Percentiles rank a stretch among this genome's conserved stretches.
These are phyloP conservation scores for Setomelanomma holmii DNA, from an alignment of 2,329 filamentous ascomycete genomes.

Conservation along the genomic window DNA sequence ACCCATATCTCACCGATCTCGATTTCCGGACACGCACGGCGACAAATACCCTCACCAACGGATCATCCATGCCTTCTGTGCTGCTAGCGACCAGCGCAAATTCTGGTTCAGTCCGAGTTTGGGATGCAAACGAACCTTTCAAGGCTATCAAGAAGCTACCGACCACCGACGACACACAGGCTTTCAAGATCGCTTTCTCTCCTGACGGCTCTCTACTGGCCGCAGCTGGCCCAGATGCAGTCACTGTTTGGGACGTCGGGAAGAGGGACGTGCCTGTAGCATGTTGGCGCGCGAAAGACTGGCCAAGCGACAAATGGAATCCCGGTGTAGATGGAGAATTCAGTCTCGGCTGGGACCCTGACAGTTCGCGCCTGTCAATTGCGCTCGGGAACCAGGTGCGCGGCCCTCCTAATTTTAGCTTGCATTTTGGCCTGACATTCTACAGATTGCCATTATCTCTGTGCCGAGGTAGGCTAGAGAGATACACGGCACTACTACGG, in stretches of 20 bases:
- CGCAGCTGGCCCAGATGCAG: slow-evolving; percentile 51
- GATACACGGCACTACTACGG: no score
- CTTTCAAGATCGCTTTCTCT: slow-evolving; percentile 53
- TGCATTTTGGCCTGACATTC: slow-evolving; percentile 9
- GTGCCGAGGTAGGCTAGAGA: slow-evolving; percentile 31
- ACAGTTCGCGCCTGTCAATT: slow-evolving; percentile 47
- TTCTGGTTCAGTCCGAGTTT: slow-evolving; percentile 51
- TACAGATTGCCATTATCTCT: slow-evolving; percentile 46
- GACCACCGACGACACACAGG: slow-evolving; percentile 43
- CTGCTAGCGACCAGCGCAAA: slow-evolving; percentile 51
- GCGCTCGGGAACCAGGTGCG: slow-evolving; percentile 48
- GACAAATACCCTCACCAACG: slow-evolving; percentile 21
- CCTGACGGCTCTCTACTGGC: slow-evolving; percentile 53
- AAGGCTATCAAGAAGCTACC: slow-evolving; percentile 37
- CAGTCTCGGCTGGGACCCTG: slow-evolving; percentile 49
- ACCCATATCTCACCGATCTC: slow-evolving; percentile 49
- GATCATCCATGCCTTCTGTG: slow-evolving; percentile 29
- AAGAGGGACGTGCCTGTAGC: slow-evolving; percentile 44
- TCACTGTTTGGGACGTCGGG: slow-evolving; percentile 54
- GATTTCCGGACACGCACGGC: slow-evolving; percentile 47
- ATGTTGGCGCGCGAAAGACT: slow-evolving; percentile 43
- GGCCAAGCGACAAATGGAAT: slow-evolving; percentile 38
- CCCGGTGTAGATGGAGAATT: slow-evolving; percentile 42
- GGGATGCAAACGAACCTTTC: slow-evolving; percentile 49
- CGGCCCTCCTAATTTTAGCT: neutral